A percentile compares a stretch with the other conserved stretches of the same genome.
These are phyloP conservation scores for Debaryomyces robertsiae DNA, from an alignment of 1,139 yeast species.

Conservation along the genomic window DNA sequence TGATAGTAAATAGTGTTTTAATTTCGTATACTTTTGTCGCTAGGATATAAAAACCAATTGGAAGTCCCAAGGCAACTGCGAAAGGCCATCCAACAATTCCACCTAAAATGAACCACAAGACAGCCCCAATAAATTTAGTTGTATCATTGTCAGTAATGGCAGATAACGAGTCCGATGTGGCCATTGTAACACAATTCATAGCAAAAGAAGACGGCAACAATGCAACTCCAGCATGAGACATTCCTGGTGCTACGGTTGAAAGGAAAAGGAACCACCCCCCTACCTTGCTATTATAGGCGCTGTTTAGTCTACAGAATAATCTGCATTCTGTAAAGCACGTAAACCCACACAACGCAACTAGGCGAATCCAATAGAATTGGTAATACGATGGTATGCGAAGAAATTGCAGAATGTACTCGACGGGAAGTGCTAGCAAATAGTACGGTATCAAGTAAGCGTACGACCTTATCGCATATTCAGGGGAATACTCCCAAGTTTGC, in stretches of 20 bases:
- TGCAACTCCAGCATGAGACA: slow-evolving; percentile 85
- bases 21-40: slow-evolving; percentile 10
- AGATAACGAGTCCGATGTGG: slow-evolving; percentile 44
- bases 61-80: slow-evolving; percentile 64
- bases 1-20: slow-evolving; percentile 17
- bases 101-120: slow-evolving; percentile 60
- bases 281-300: slow-evolving; percentile 34
- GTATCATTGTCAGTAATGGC: slow-evolving; percentile 17
- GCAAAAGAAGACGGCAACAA: slow-evolving; percentile 86
- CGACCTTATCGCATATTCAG: slow-evolving; percentile 83
- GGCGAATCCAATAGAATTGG: slow-evolving; percentile 58
- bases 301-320: slow-evolving; percentile 47
- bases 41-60: slow-evolving; percentile 49
- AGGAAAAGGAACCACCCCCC: slow-evolving; percentile 62
- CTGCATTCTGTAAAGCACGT: slow-evolving; percentile 58
- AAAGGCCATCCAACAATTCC: slow-evolving; percentile 94
- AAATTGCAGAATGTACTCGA: slow-evolving; percentile 21
- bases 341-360: slow-evolving; percentile 50
- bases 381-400: slow-evolving; percentile 31
- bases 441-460: slow-evolving; percentile 74
- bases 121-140: slow-evolving; percentile 30
- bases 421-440: slow-evolving; percentile 41
- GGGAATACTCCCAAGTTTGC: slow-evolving; percentile 97
- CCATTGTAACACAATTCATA: slow-evolving; percentile 65
- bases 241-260: slow-evolving; percentile 57